phyloP scores from a whole-genome alignment of 305 asterid genomes.

The Euphrasia arctica region DNA sequence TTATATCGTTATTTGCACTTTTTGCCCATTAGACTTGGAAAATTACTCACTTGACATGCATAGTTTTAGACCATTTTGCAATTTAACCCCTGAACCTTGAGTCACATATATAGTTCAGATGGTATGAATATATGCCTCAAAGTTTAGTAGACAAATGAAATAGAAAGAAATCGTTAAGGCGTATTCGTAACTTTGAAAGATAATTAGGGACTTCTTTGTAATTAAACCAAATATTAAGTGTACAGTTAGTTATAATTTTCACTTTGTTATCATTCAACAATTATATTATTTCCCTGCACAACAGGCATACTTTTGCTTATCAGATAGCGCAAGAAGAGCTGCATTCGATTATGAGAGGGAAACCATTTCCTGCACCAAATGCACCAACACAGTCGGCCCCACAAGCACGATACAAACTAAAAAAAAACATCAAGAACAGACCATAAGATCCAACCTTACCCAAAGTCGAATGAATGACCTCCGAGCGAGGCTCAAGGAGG shows the following conservation, averaged over 20 bases:
- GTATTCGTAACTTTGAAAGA: background rate
- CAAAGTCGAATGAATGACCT: constrained; percentile 40
- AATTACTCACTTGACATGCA: no score
- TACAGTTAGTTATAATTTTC: no score
- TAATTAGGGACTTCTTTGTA: background rate
- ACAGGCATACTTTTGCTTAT: constrained; percentile 72
- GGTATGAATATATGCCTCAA: no score
- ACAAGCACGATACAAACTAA: constrained; percentile 11
- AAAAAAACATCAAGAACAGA: constrained; percentile 20
- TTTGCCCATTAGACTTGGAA: no score
- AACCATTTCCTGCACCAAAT: constrained; percentile 33
- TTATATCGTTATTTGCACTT: no score
- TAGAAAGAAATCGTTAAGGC: no score
- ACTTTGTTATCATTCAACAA: background rate
- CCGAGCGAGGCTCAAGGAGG: constrained; percentile 42
- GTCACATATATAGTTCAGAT: no score
- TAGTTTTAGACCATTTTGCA: no score
- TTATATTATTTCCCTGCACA: background rate
- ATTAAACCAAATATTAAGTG: background rate
- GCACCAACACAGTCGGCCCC: constrained; percentile 26
- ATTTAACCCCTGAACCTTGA: no score
- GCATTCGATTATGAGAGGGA: constrained; percentile 46
- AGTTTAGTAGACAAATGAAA: no score
- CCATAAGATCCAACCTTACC: constrained; percentile 17
- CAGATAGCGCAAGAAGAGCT: constrained; percentile 41